Percentiles rank a stretch among this genome's conserved stretches.
These are phyloP conservation scores for Phytophthora sansomeana DNA, from an alignment of 352 stramenopile species.

Conservation along the genomic window DNA sequence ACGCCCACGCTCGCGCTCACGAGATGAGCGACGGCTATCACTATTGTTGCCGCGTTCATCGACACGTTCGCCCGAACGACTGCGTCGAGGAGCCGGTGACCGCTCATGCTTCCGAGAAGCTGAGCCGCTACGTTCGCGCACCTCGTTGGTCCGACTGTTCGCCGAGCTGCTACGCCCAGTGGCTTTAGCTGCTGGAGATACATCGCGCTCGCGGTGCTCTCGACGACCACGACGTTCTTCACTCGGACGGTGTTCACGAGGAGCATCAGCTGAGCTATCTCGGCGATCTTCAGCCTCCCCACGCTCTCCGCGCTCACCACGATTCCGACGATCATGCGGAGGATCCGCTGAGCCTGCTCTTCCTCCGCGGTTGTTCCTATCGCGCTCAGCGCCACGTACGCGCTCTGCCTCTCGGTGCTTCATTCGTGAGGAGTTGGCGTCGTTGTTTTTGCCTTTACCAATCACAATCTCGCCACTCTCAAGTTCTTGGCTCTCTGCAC, in stretches of 20 bases:
- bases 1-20: conserved; percentile 41
- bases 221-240: conserved; percentile 47
- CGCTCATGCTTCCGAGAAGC: conserved; percentile 42
- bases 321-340: conserved; percentile 30
- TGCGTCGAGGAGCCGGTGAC: conserved; percentile 38
- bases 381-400: conserved; percentile 34
- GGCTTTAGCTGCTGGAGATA: conserved; percentile 27
- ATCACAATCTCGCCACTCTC: conserved; percentile 65
- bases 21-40: conserved; percentile 38
- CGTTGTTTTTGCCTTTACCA: conserved; percentile 29
- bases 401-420: conserved; percentile 35
- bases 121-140: conserved; percentile 31
- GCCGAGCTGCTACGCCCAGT: conserved; percentile 26
- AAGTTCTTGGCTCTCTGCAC: conserved; percentile 48
- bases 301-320: conserved; percentile 33
- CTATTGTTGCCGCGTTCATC: conserved; percentile 35
- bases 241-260: conserved; percentile 21
- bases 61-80: conserved; percentile 46
- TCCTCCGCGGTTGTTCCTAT: conserved; percentile 30
- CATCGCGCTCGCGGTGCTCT: conserved; percentile 38
- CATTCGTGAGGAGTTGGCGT: conserved; percentile 7
- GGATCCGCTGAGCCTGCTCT: conserved; percentile 24
- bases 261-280: conserved; percentile 23
- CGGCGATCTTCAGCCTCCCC: conserved; percentile 22
- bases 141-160: conserved; percentile 29